Evolutionary conservation across 306 rosid species (phyloP).

Genomic region (Sindora glabra): DNA sequence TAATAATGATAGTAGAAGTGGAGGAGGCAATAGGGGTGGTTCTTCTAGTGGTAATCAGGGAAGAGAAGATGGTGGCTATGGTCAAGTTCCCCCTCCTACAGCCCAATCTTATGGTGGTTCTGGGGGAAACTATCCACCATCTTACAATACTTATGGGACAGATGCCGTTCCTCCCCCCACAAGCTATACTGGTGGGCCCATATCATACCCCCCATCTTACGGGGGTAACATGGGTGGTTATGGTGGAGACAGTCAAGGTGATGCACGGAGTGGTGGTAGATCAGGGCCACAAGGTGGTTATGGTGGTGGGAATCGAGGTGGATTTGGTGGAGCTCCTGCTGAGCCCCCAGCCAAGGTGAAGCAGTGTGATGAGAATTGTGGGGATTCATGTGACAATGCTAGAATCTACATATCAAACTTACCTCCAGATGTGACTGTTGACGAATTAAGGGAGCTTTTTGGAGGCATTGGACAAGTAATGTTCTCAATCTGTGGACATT

Average conservation of each 20-base stretch:
- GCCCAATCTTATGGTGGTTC: conserved; percentile 55
- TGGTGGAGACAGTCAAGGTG: conserved; percentile 46
- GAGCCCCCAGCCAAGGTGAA: conserved; percentile 70
- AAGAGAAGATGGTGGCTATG: conserved; percentile 69
- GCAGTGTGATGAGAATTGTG: conserved; percentile 92
- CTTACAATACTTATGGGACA: conserved; percentile 50
- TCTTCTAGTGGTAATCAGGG: conserved; percentile 51
- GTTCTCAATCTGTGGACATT: conserved; percentile 25
- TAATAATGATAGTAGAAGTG: conserved; percentile 42
- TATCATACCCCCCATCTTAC: conserved; percentile 81
- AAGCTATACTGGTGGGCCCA: conserved; percentile 77
- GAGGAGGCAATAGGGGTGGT: conserved; percentile 65
- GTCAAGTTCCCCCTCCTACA: conserved; percentile 64
- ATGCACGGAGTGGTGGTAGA: conserved; percentile 51
- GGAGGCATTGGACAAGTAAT: conserved; percentile 99
- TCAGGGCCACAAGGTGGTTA: conserved; percentile 50
- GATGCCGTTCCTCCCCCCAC: conserved; percentile 96
- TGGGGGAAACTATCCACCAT: conserved; percentile 55
- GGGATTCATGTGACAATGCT: conserved; percentile 82
- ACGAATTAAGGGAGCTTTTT: conserved; percentile 83
- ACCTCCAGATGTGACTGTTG: conserved; percentile 85
- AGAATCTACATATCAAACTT: conserved; percentile 95
- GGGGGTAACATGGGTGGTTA: conserved; percentile 61
- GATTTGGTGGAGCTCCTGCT: conserved; percentile 55
- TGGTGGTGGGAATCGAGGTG: conserved; percentile 59